Conservation (phyloP, 768 basidiomycete genomes). For the Termitomyces sp. region DNA sequence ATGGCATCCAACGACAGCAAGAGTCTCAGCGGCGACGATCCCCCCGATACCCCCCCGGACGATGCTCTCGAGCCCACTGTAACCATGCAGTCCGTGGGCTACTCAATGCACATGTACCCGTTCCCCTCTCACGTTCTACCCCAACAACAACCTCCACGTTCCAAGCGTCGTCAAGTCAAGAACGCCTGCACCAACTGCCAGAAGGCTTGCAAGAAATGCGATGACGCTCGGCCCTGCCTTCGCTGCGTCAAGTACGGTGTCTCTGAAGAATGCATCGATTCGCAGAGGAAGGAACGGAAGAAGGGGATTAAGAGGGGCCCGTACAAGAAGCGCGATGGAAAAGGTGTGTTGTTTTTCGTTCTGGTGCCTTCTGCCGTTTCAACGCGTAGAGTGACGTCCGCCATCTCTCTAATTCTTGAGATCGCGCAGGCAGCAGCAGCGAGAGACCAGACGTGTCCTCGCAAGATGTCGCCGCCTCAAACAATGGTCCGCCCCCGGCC, state of each 20-base stretch:
- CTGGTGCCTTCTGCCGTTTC: conserved; percentile 17
- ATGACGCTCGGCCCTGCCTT: conserved; percentile 88
- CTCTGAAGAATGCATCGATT: conserved; percentile 84
- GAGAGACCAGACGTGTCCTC: conserved; percentile 40
- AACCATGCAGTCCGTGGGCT: conserved; percentile 48
- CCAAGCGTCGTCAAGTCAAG: conserved; percentile 87
- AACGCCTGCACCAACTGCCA: conserved; percentile 91
- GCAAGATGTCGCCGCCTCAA: conserved; percentile 41
- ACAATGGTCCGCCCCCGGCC: conserved; percentile 38
- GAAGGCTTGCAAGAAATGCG: conserved; percentile 90
- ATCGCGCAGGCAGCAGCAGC: conserved; percentile 57
- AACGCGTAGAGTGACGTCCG: conserved; percentile 25
- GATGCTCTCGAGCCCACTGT: conserved; percentile 32
- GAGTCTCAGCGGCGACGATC: conserved; percentile 30
- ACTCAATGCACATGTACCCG: conserved; percentile 71
- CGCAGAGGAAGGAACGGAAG: conserved; percentile 89
- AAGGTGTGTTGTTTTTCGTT: conserved; percentile 52
- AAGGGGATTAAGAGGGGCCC: conserved; percentile 85
- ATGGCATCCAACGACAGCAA: conserved; percentile 35
- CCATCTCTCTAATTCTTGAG: conserved; percentile 47
- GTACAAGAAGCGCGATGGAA: conserved; percentile 95
- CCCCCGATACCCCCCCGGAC: conserved; percentile 32
- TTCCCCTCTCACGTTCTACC: conserved; percentile 49
- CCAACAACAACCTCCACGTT: conserved; percentile 52
- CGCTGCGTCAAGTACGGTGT: conserved; percentile 91